Conservation (phyloP, 2,329 filamentous ascomycete species). For the Arthroderma sp. region DNA sequence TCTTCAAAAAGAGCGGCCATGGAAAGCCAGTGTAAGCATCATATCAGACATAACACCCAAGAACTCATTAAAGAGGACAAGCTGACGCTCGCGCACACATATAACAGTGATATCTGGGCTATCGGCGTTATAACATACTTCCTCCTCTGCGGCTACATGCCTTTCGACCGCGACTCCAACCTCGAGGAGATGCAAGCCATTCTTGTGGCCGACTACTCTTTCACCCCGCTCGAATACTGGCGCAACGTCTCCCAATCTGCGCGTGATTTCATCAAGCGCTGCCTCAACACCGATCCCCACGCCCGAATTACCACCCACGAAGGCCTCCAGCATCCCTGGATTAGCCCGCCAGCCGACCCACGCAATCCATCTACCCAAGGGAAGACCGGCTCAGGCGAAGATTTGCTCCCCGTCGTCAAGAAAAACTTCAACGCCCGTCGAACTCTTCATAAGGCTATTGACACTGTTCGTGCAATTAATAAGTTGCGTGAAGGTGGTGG, state of each 20-base stretch:
- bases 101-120: constrained; percentile 72
- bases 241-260: constrained; percentile 74
- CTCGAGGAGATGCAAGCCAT: constrained; percentile 99
- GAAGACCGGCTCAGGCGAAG: constrained; percentile 30
- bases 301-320: constrained; percentile 84
- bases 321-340: constrained; percentile 52
- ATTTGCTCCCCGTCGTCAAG: constrained; percentile 52
- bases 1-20: constrained; percentile 97
- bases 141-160: constrained; percentile 91
- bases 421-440: constrained; percentile 57
- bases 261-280: constrained; percentile 83
- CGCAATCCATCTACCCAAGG: constrained; percentile 19
- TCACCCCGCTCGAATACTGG: constrained; percentile 93
- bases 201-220: constrained; percentile 88
- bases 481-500: constrained; percentile 50
- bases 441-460: constrained; percentile 54
- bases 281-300: constrained; percentile 77
- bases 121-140: constrained; percentile 99
- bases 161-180: constrained; percentile 93
- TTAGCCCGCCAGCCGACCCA: constrained; percentile 43
- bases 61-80: neutral
- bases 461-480: constrained; percentile 55
- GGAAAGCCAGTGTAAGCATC: constrained; percentile 71
- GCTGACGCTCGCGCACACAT: neutral
- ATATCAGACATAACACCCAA: neutral